Evolutionary conservation across 768 basidiomycete species (phyloP), one percentile per base, ranked within the genome.

Genomic region (Multifurca ochricompacta): DNA sequence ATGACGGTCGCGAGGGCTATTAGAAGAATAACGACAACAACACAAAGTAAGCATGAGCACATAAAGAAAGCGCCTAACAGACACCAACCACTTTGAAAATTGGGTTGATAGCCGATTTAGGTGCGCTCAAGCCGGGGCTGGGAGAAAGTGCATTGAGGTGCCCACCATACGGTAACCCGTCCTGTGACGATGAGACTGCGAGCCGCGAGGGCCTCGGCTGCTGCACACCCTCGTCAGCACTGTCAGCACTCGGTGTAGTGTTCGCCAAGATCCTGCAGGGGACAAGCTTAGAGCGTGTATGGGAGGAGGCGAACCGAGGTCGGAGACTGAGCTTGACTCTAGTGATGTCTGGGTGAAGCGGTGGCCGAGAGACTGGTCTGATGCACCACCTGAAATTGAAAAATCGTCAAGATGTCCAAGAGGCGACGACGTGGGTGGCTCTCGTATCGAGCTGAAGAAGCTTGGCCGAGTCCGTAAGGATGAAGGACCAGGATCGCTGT

Each of bases 21-120:
- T 63, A 56, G 8, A 54, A n/a, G n/a, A n/a, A n/a, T n/a, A n/a
- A n/a, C n/a, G n/a, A n/a, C n/a, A n/a, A 63, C 58, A 53, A 47
- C 14, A 32, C 56, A 53, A 28, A 14, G 37, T 55, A 36, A 37
- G 27, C 31, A 16, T 2, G n/a, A 46, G 18, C 8, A 9, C 3
- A 10, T 21, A 1, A 36, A 14, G n/a, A 37, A 13, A 8, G 18
- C 13, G 16, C 31, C 23, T 9, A 48, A 42, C 6, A 30, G 35
- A 53, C 18, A 81, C 89, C 75, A 72, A 91, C 89, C 74, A 91
- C 88, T 79, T 87, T 85, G 76, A 91, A 91, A 67, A 91, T 90
- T 27, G 89, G 87, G 68, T 91, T 89, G 65, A 90, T 87, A 31
- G 75, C 77, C 42, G 82, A 79, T 65, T 82, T 83, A 34, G 86